Evolutionary conservation across 768 basidiomycete genomes (phyloP).

Genomic region (Lanmaoa pseudosensibilis): DNA sequence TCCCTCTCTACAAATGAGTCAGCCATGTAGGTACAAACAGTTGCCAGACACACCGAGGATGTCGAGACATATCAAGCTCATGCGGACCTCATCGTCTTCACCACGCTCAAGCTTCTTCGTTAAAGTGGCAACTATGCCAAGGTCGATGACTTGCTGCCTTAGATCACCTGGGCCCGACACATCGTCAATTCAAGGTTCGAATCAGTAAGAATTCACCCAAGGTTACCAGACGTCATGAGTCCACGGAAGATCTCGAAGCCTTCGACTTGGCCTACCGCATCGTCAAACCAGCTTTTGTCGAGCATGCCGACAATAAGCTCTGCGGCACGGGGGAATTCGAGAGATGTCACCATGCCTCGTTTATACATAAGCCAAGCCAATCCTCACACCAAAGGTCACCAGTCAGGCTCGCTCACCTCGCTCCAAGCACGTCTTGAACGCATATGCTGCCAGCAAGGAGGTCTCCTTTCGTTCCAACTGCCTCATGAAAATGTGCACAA

Average conservation of each 20-base stretch:
- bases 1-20: neutral
- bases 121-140: neutral
- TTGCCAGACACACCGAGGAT: neutral
- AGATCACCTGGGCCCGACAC: neutral
- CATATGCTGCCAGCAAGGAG: slow-evolving; percentile 12
- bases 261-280: slow-evolving; percentile 9
- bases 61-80: slow-evolving; percentile 3
- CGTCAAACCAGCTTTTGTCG: slow-evolving; percentile 16
- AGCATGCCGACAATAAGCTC: neutral
- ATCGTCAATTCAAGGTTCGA: neutral
- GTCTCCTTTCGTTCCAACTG: neutral
- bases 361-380: too few relatives aligned
- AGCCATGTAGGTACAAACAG: neutral
- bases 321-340: neutral
- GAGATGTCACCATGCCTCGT: neutral
- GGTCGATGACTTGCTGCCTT: neutral
- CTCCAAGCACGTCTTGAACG: slow-evolving; percentile 1
- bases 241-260: too few relatives aligned
- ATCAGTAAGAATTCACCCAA: neutral
- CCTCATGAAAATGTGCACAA: neutral
- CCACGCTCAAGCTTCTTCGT: neutral
- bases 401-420: neutral
- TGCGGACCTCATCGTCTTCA: neutral
- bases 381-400: too few relatives aligned
- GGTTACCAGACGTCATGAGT: slow-evolving; percentile 4